These are phyloP conservation scores for Metrosideros polymorpha DNA, from an alignment of 441 rosid genomes.

Conservation along the genomic window DNA sequence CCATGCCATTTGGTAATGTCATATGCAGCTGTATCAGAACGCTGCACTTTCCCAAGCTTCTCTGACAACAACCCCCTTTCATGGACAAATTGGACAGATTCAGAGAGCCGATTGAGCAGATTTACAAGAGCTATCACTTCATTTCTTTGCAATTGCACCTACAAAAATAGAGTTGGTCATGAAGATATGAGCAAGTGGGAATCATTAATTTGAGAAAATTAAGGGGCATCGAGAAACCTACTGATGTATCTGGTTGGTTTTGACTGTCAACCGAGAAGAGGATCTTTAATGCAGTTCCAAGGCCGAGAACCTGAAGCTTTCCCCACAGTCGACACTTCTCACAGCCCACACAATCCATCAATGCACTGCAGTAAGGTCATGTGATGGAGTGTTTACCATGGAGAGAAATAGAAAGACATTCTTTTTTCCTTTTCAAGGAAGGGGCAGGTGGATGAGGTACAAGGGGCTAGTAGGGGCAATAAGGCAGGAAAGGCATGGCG, in stretches of 20 bases:
- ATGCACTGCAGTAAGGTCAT: conserved; percentile 22
- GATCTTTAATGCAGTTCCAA: conserved; percentile 74
- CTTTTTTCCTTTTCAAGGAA: not conserved
- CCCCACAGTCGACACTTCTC: conserved; percentile 95
- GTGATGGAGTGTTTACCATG: not conserved
- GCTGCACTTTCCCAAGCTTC: conserved; percentile 29
- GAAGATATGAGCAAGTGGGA: not conserved
- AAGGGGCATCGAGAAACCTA: conserved; percentile 11
- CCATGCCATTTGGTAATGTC: conserved; percentile 13
- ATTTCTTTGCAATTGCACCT: conserved; percentile 71
- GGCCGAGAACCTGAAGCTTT: conserved; percentile 81
- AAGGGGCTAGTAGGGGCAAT: not conserved
- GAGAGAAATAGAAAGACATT: not conserved
- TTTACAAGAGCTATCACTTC: conserved; percentile 82
- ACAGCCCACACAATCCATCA: conserved; percentile 90
- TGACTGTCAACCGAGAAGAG: conserved; percentile 50
- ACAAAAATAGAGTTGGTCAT: not conserved
- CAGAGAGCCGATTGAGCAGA: conserved; percentile 67
- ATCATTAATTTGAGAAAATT: not conserved
- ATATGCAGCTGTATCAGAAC: conserved; percentile 2
- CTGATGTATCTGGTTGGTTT: conserved; percentile 15
- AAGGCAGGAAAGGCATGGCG: not conserved
- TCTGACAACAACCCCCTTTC: conserved; percentile 54
- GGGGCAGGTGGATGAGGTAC: not conserved
- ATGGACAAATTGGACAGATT: conserved; percentile 57